Conservation (phyloP, 768 basidiomycete species). For the Mycena sanguinolenta region DNA sequence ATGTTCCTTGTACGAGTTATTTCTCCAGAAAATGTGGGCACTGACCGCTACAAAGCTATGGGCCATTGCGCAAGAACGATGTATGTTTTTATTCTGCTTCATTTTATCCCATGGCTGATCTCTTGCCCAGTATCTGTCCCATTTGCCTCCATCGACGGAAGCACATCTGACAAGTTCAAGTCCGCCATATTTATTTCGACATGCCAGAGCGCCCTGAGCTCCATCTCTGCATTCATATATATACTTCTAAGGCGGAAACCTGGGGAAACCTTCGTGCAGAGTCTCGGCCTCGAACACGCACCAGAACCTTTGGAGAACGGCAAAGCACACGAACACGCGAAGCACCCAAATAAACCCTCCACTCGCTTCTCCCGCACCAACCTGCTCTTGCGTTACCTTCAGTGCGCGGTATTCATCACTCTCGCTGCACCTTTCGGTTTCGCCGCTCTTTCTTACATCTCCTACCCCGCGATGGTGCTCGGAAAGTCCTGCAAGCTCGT, state of each 20-base stretch:
- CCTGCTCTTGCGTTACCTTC: constrained; percentile 82
- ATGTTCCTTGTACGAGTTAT: constrained; percentile 84
- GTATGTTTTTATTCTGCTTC: constrained; percentile 57
- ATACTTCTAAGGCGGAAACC: constrained; percentile 73
- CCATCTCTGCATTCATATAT: constrained; percentile 82
- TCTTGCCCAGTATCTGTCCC: constrained; percentile 79
- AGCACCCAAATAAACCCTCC: constrained; percentile 48
- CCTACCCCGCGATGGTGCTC: constrained; percentile 98
- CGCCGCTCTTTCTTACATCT: constrained; percentile 93
- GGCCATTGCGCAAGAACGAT: constrained; percentile 94
- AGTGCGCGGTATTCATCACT: constrained; percentile 90
- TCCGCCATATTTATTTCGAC: constrained; percentile 90
- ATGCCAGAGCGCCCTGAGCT: constrained; percentile 84
- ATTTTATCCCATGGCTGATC: constrained; percentile 12
- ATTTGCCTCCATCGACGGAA: constrained; percentile 77
- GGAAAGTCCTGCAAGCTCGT: constrained; percentile 99
- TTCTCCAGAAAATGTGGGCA: constrained; percentile 7
- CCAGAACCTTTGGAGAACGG: constrained; percentile 48
- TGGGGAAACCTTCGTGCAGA: constrained; percentile 64
- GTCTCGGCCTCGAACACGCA: constrained; percentile 70
- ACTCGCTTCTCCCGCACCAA: constrained; percentile 55
- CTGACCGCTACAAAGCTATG: constrained; percentile 67
- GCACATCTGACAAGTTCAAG: constrained; percentile 79
- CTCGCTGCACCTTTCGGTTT: constrained; percentile 96
- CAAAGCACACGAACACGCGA: constrained; percentile 48